A percentile compares a stretch with the other conserved stretches of the same genome.
phyloP scores from a whole-genome alignment of 2,329 filamentous ascomycete species.

The Fusarium neocosmosporiellum region DNA sequence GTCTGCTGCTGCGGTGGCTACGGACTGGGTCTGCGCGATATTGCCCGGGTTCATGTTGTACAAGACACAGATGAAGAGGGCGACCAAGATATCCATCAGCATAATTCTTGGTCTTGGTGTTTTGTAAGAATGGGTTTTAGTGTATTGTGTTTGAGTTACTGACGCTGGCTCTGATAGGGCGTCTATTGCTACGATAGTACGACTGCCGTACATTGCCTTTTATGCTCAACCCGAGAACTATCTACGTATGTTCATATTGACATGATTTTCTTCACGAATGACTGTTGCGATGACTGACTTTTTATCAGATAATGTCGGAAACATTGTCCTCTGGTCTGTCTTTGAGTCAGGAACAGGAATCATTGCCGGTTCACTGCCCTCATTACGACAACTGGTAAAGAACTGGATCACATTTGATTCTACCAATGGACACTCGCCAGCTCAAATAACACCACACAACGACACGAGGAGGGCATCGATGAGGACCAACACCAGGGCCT shows the following conservation, averaged over 20 bases:
- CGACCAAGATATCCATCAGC: constrained; percentile 24
- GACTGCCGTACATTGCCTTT: constrained; percentile 8
- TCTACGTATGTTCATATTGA: neutral
- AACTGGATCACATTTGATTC: constrained; percentile 17
- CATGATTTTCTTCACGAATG: neutral
- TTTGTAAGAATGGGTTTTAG: constrained; percentile 7
- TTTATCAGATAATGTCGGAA: constrained; percentile 1
- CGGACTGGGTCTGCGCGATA: constrained; percentile 27
- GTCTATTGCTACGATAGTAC: constrained; percentile 10
- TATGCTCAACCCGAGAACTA: constrained; percentile 9
- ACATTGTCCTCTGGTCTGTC: constrained; percentile 1
- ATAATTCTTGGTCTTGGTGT: constrained; percentile 26
- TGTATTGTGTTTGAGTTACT: neutral
- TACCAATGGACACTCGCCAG: neutral
- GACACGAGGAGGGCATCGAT: neutral
- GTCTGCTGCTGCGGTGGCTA: constrained; percentile 3
- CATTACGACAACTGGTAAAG: constrained; percentile 1
- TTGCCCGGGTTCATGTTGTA: constrained; percentile 29
- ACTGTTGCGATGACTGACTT: neutral
- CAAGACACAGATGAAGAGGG: constrained; percentile 25
- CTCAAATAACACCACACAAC: neutral
- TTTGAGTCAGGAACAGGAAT: constrained; percentile 12
- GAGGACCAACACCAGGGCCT: neutral
- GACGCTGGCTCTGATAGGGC: neutral
- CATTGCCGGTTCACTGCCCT: constrained; percentile 11